Conservation (phyloP, 2,329 filamentous ascomycete species). For the Diaporthe amygdali region DNA sequence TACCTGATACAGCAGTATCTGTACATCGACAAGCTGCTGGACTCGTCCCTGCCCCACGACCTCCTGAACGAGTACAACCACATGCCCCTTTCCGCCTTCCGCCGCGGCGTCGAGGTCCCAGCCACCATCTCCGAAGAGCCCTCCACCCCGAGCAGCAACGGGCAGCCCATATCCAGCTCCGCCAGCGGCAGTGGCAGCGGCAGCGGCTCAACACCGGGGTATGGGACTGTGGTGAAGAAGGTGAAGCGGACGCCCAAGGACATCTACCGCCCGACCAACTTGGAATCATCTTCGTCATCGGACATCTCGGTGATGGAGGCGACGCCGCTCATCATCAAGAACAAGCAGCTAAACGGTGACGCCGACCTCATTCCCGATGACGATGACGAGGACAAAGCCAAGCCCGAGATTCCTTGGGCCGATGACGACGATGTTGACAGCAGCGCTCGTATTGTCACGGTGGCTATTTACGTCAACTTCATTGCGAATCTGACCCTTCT, state of each 20-base stretch:
- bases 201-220: not conserved
- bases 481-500: constrained; percentile 78
- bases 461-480: constrained; percentile 88
- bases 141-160: constrained; percentile 36
- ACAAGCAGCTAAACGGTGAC: constrained; percentile 47
- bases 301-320: not conserved
- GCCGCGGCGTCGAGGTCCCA: constrained; percentile 65
- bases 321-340: not conserved
- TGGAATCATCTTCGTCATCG: not conserved
- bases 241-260: constrained; percentile 84
- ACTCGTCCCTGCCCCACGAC: constrained; percentile 90
- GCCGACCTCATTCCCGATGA: constrained; percentile 49
- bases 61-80: constrained; percentile 88
- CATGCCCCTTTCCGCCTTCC: constrained; percentile 59
- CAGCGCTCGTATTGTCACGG: constrained; percentile 75
- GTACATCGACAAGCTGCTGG: constrained; percentile 89
- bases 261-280: constrained; percentile 61
- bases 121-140: constrained; percentile 78
- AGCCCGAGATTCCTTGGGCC: constrained; percentile 70
- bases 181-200: constrained; percentile 26
- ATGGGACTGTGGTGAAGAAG: constrained; percentile 45
- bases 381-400: constrained; percentile 49
- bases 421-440: constrained; percentile 77
- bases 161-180: constrained; percentile 29
- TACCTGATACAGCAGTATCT: constrained; percentile 88